phyloP scores from a whole-genome alignment of 768 basidiomycete species.

The Mycena olivaceomarginata region DNA sequence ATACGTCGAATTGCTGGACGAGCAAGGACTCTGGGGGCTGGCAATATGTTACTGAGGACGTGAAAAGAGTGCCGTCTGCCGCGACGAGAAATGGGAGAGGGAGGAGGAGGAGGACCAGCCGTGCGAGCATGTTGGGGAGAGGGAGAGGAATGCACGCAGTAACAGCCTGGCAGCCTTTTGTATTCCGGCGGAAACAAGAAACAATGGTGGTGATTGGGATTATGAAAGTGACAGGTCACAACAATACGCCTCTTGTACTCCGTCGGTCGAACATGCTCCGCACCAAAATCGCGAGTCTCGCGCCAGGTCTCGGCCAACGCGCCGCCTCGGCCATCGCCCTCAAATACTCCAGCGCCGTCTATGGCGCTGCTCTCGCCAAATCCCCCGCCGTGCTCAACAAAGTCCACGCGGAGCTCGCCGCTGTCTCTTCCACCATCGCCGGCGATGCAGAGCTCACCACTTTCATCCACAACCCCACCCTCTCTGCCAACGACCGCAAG shows the following conservation, averaged over 20 bases:
- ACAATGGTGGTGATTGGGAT: background rate
- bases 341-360: slow-evolving; percentile 91
- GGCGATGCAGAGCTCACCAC: slow-evolving; percentile 77
- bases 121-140: slow-evolving; percentile 27
- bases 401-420: slow-evolving; percentile 89
- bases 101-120: slow-evolving; percentile 64
- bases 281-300: slow-evolving; percentile 65
- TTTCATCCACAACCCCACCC: slow-evolving; percentile 94
- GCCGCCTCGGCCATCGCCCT: slow-evolving; percentile 85
- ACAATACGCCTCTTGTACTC: background rate
- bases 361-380: slow-evolving; percentile 87
- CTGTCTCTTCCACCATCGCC: slow-evolving; percentile 82
- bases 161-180: background rate
- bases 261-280: slow-evolving; percentile 52
- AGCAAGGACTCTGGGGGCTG: slow-evolving; percentile 87
- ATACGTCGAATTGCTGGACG: slow-evolving; percentile 85
- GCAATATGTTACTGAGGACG: slow-evolving; percentile 93
- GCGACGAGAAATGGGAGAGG: slow-evolving; percentile 21
- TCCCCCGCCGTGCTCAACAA: slow-evolving; percentile 89
- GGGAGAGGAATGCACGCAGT: slow-evolving; percentile 1
- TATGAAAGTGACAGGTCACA: background rate
- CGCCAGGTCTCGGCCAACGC: slow-evolving; percentile 77
- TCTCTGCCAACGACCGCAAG: slow-evolving; percentile 86
- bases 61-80: slow-evolving; percentile 59
- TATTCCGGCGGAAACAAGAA: background rate